Conservation (phyloP, 2,329 filamentous ascomycete genomes). For the Verticillium longisporum region DNA sequence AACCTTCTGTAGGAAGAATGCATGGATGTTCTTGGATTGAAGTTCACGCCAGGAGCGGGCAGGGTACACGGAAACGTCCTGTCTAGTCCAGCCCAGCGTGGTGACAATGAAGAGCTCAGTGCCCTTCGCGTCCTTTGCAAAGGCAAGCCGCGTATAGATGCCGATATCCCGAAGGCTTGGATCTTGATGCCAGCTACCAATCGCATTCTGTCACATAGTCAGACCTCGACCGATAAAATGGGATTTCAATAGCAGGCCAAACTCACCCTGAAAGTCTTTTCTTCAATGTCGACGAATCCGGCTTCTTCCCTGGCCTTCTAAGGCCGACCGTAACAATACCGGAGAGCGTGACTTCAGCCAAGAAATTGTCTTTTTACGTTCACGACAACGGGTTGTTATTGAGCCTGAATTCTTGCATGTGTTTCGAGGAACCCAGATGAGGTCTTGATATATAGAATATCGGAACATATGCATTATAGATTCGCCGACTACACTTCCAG, state of each 20-base stretch:
- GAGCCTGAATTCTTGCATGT: too few relatives aligned
- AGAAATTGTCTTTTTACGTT: too few relatives aligned
- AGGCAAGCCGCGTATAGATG: conserved; percentile 18
- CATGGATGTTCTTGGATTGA: conserved; percentile 15
- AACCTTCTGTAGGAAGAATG: conserved; percentile 18
- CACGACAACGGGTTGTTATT: too few relatives aligned
- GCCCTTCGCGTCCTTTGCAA: conserved; percentile 15
- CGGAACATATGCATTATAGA: too few relatives aligned
- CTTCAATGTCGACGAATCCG: not conserved
- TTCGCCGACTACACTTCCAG: too few relatives aligned
- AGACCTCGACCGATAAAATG: not conserved
- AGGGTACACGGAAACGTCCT: conserved; percentile 11
- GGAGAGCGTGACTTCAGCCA: too few relatives aligned
- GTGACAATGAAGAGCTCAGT: conserved; percentile 13
- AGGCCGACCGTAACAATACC: too few relatives aligned
- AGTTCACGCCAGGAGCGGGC: conserved; percentile 9
- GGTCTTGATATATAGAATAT: too few relatives aligned
- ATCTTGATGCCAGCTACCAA: conserved; percentile 32
- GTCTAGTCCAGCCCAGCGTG: conserved; percentile 10
- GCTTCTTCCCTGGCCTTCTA: conserved; percentile 12
- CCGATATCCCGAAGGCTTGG: conserved; percentile 25
- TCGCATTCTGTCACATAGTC: conserved; percentile 12
- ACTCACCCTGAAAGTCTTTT: not conserved
- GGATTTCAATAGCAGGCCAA: not conserved
- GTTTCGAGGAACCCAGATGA: too few relatives aligned